phyloP scores from a whole-genome alignment of 306 rosid species.

The Mimosa pudica region DNA sequence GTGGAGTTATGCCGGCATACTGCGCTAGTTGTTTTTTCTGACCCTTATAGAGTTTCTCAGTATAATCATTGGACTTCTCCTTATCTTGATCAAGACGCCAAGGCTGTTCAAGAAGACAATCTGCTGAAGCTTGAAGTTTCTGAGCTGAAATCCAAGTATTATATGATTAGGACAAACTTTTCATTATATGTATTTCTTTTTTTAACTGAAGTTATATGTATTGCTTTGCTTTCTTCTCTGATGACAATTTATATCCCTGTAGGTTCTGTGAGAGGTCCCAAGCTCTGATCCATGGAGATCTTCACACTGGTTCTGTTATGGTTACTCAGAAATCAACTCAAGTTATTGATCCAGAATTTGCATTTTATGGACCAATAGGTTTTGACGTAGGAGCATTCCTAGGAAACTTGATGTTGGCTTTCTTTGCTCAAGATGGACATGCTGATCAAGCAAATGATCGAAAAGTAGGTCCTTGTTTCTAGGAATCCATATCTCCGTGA shows the following conservation, averaged over 20 bases:
- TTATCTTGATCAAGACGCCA: slow-evolving; percentile 82
- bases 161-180: background rate
- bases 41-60: slow-evolving; percentile 83
- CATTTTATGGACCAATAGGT: slow-evolving; percentile 96
- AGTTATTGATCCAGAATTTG: slow-evolving; percentile 93
- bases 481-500: background rate
- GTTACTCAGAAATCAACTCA: slow-evolving; percentile 83
- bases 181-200: slow-evolving; percentile 45
- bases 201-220: slow-evolving; percentile 45
- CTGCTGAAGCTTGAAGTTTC: slow-evolving; percentile 81
- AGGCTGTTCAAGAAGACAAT: slow-evolving; percentile 84
- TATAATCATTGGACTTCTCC: slow-evolving; percentile 80
- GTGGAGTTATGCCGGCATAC: slow-evolving; percentile 91
- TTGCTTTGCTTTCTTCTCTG: background rate
- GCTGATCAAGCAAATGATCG: slow-evolving; percentile 67
- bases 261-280: slow-evolving; percentile 91
- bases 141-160: slow-evolving; percentile 80
- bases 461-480: slow-evolving; percentile 46
- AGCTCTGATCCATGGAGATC: slow-evolving; percentile 80
- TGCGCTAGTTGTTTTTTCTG: slow-evolving; percentile 91
- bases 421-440: slow-evolving; percentile 93
- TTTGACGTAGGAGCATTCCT: slow-evolving; percentile 87
- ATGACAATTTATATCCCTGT: slow-evolving; percentile 28
- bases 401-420: slow-evolving; percentile 88
- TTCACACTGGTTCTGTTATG: slow-evolving; percentile 80